Evolutionary conservation across 1,284 basidiomycete species (phyloP), one percentile per base, ranked within the genome.

Genomic region (Austroboletus niveus): DNA sequence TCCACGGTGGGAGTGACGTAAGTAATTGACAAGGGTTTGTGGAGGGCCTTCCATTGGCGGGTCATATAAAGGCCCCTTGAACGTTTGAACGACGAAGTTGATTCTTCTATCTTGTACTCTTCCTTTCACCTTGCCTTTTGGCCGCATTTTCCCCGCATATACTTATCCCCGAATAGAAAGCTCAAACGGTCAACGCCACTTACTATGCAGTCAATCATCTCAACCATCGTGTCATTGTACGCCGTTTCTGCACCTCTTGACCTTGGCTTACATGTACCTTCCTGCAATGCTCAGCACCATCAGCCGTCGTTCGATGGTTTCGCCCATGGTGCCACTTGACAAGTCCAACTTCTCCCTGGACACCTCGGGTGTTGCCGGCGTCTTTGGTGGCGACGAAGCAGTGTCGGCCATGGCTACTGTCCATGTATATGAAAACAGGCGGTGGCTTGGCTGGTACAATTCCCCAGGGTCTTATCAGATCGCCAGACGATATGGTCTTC

Each of bases 381-480:
- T 60, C 24, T 62, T 72, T 32, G 69, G 69, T 22, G 69, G 70
- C 5, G 68, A 69, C 9, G 70, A 71, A 22, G 69, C 70, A 6
- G 56, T 65, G 1, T 62, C 70, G 1, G 66, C 69, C 15, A 72
- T 72, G 66, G 60, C 60, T 0, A 72, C 69, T 0, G 57, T 70
- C 8, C 66, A 72, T 41, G 49, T 72, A 15, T 70, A 61, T 41
- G 51, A 58, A 41, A 56, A 55, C 4, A 68, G 66, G 32, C 59
- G 45, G 11, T 70, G 59, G 62, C 30, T 68, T 11, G 69, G 69
- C 2, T 70, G 69, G 70, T 71, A 70, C 27, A 70, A 72, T n/a
- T 56, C 69, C 4, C 70, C 70, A 7, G 70, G 69, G 10, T 64
- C 67, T 8, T 72, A 69, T 45, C 44, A 55, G 8, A 60, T 71